These are phyloP conservation scores for Euphorbia pulcherrima DNA, from an alignment of 345 rosid species.

Conservation along the genomic window DNA sequence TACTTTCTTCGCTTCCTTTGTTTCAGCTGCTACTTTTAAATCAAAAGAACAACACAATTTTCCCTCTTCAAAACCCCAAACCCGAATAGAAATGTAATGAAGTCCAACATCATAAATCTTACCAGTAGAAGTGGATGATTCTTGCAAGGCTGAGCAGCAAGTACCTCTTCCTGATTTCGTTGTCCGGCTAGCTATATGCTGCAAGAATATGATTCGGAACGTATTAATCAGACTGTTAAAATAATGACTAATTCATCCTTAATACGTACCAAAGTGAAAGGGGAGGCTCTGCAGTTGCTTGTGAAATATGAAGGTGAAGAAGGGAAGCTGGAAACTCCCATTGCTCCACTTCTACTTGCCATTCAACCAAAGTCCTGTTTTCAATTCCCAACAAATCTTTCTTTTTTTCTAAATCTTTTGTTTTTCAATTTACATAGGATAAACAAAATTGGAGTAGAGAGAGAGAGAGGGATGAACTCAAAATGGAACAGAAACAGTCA, in stretches of 20 bases:
- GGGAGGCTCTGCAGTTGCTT: slow-evolving; percentile 32
- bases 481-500: slow-evolving; percentile 4
- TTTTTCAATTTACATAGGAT: background rate
- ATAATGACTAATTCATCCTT: no score
- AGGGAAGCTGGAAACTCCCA: slow-evolving; percentile 52
- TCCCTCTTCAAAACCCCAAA: background rate
- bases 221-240: no score
- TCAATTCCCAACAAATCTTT: slow-evolving; percentile 2
- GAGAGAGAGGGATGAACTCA: slow-evolving; percentile 5
- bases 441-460: background rate
- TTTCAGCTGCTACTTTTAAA: slow-evolving; percentile 41
- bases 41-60: background rate
- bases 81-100: background rate
- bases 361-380: slow-evolving; percentile 10
- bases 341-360: slow-evolving; percentile 52
- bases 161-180: slow-evolving; percentile 30
- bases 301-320: slow-evolving; percentile 41
- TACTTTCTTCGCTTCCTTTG: slow-evolving; percentile 39
- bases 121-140: slow-evolving; percentile 71
- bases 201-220: background rate
- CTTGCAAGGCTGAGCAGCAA: slow-evolving; percentile 64
- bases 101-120: background rate
- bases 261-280: slow-evolving; percentile 46
- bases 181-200: slow-evolving; percentile 41
- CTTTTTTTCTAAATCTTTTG: no score